A percentile compares a stretch with the other conserved stretches of the same genome.
Conservation (phyloP, 768 basidiomycete genomes). For the Tricholoma sp. region DNA sequence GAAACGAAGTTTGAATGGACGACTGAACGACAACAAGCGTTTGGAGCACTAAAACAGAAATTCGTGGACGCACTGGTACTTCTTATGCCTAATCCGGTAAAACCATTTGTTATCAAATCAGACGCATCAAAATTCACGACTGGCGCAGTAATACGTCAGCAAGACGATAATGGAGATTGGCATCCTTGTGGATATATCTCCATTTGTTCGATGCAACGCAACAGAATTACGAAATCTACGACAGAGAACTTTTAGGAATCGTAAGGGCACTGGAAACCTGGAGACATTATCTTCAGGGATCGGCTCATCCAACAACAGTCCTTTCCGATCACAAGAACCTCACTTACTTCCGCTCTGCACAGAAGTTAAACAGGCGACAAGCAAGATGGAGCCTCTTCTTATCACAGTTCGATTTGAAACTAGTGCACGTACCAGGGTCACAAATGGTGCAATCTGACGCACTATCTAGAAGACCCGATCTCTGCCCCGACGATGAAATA, state of each 20-base stretch:
- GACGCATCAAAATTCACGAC: constrained; percentile 27
- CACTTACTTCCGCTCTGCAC: constrained; percentile 13
- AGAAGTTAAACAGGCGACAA: constrained; percentile 8
- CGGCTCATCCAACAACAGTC: constrained; percentile 6
- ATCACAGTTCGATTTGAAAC: constrained; percentile 1
- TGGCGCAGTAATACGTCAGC: constrained; percentile 29
- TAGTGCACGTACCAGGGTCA: constrained; percentile 1
- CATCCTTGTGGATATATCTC: constrained; percentile 29
- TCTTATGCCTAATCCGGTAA: constrained; percentile 3
- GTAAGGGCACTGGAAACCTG: constrained; percentile 28
- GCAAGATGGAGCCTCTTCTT: constrained; percentile 9
- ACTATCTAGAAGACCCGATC: neutral
- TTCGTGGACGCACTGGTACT: constrained; percentile 23
- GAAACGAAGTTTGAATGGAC: constrained; percentile 15
- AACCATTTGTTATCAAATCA: constrained; percentile 21
- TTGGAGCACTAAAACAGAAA: constrained; percentile 18
- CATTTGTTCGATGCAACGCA: constrained; percentile 19
- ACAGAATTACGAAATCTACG: constrained; percentile 30
- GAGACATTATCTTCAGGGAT: constrained; percentile 20
- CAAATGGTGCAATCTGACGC: constrained; percentile 1
- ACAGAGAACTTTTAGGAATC: constrained; percentile 41
- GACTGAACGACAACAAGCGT: neutral
- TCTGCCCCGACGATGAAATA: neutral
- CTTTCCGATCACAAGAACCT: constrained; percentile 22
- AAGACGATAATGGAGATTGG: constrained; percentile 17